Percentiles rank a stretch among this genome's conserved stretches.
Evolutionary conservation across 176 grass and related monocot species (phyloP).

Genomic region (Lolium perenne): DNA sequence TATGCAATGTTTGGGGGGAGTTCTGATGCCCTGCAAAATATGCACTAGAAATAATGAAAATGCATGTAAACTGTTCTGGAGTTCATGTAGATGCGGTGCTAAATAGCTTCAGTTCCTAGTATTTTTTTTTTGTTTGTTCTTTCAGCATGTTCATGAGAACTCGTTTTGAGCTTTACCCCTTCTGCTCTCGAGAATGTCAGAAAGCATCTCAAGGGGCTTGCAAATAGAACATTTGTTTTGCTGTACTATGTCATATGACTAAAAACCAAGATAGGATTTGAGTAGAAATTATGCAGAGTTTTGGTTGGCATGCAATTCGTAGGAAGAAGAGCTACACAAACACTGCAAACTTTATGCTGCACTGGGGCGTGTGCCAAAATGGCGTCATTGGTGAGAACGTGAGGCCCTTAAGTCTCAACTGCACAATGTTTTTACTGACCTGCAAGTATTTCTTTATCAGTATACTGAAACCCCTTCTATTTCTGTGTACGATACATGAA

Average conservation of each 20-base stretch:
- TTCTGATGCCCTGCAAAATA: neutral
- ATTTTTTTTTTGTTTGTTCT: neutral
- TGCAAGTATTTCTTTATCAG: neutral
- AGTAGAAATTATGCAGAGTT: neutral
- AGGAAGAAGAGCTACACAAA: slow-evolving; percentile 94
- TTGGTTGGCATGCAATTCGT: slow-evolving; percentile 25
- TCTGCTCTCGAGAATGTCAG: neutral
- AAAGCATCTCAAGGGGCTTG: neutral
- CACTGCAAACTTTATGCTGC: slow-evolving; percentile 81
- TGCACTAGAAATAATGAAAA: neutral
- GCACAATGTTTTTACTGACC: neutral
- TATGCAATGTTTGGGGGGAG: neutral
- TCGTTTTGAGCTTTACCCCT: neutral
- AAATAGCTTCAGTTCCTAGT: neutral
- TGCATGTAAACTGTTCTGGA: neutral
- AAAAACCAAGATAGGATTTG: neutral
- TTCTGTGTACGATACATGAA: slow-evolving; percentile 51
- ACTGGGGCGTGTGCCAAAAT: slow-evolving; percentile 90
- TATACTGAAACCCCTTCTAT: slow-evolving; percentile 5
- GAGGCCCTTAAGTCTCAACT: neutral
- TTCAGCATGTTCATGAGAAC: neutral
- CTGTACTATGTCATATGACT: neutral
- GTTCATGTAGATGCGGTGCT: neutral
- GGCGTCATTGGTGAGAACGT: slow-evolving; percentile 87
- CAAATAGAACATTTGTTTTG: neutral